Conservation (phyloP, 768 basidiomycete species). For the Podaxis sp. region DNA sequence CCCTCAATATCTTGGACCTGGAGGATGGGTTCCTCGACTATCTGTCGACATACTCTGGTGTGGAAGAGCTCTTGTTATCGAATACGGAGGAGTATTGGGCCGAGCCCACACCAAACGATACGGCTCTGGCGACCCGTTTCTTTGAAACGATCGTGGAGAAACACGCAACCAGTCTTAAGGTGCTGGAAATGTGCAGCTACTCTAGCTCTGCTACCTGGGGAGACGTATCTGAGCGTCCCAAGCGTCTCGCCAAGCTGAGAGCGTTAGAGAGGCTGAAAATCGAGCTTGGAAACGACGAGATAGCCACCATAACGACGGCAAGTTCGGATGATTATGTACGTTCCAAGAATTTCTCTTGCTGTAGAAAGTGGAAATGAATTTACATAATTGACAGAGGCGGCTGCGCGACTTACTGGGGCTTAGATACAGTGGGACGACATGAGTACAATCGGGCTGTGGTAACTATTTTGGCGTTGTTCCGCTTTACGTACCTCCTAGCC, state of each 20-base stretch:
- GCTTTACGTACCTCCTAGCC: too few species aligned
- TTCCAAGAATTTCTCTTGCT: background rate
- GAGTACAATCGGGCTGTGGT: too few species aligned
- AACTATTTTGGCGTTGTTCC: too few species aligned
- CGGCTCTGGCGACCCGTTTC: background rate
- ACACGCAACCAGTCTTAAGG: background rate
- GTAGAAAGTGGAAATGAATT: background rate
- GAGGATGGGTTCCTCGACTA: background rate
- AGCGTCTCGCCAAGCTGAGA: background rate
- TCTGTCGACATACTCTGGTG: background rate
- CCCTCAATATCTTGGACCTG: background rate
- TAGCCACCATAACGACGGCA: background rate
- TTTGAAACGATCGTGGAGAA: constrained; percentile 1
- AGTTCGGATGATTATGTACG: background rate
- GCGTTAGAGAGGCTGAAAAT: background rate
- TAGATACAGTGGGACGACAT: background rate
- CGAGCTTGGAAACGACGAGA: background rate
- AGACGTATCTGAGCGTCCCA: background rate
- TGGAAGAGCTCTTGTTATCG: background rate
- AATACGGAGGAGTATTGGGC: background rate
- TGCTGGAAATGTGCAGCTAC: background rate
- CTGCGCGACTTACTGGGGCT: background rate
- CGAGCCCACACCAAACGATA: background rate
- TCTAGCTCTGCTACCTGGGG: background rate
- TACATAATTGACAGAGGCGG: background rate